These are phyloP conservation scores for Aspergillus fischeri DNA, from an alignment of 2,329 filamentous ascomycete genomes.

Conservation along the genomic window DNA sequence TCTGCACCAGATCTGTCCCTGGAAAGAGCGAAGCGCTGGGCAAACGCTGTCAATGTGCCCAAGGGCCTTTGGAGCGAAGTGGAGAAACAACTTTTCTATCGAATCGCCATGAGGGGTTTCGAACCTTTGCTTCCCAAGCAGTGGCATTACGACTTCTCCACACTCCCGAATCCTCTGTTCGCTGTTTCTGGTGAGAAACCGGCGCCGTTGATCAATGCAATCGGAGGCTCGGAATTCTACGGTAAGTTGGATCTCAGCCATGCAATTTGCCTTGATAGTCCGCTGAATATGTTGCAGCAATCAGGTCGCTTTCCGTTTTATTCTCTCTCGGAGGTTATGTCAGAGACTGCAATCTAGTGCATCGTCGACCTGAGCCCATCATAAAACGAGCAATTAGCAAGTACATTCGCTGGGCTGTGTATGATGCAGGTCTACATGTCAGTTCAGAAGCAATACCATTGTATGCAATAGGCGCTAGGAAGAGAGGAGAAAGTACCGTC, in stretches of 20 bases:
- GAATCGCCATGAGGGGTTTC: conserved; percentile 52
- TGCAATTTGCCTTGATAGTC: neutral
- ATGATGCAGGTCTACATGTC: conserved; percentile 44
- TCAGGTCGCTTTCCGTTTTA: conserved; percentile 48
- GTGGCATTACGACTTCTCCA: conserved; percentile 53
- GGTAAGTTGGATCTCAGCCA: conserved; percentile 28
- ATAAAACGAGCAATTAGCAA: conserved; percentile 41
- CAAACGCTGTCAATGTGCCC: conserved; percentile 37
- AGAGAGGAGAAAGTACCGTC: conserved; percentile 35
- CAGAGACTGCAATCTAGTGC: conserved; percentile 46
- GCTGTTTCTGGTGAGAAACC: conserved; percentile 31
- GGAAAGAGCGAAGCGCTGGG: conserved; percentile 33
- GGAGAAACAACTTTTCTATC: conserved; percentile 51
- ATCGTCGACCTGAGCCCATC: conserved; percentile 30
- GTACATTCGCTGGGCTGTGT: conserved; percentile 53
- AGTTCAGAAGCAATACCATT: conserved; percentile 38
- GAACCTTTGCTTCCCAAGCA: conserved; percentile 51
- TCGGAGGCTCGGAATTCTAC: conserved; percentile 42
- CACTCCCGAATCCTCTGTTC: conserved; percentile 52
- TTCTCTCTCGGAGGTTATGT: conserved; percentile 49
- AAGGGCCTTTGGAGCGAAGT: conserved; percentile 48
- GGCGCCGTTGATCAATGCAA: conserved; percentile 45
- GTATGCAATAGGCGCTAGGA: conserved; percentile 43
- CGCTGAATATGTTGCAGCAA: conserved; percentile 33
- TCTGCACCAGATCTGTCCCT: conserved; percentile 22